Conservation (phyloP, 352 stramenopile genomes). For the Phytophthora constricta region DNA sequence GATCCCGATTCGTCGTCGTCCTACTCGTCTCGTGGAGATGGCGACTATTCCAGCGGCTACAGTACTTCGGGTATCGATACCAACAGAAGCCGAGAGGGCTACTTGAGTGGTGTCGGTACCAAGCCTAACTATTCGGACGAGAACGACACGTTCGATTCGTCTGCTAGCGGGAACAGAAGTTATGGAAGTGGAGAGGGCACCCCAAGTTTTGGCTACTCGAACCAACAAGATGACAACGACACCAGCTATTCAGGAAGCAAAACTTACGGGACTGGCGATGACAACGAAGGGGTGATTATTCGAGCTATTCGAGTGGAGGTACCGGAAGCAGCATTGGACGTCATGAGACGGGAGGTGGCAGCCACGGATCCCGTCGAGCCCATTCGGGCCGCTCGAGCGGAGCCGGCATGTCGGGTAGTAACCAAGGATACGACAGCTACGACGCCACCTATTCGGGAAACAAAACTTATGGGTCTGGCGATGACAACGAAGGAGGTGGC, state of each 20-base stretch:
- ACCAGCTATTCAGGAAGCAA: slow-evolving; percentile 20
- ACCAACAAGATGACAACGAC: slow-evolving; percentile 9
- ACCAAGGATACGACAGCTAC: background rate
- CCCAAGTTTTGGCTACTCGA: slow-evolving; percentile 9
- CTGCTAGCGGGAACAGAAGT: background rate
- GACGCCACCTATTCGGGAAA: too few relatives aligned
- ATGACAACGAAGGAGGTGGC: slow-evolving; percentile 2
- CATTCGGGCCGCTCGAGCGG: slow-evolving; percentile 14
- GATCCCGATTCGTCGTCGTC: slow-evolving; percentile 18
- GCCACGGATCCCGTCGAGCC: slow-evolving; percentile 13
- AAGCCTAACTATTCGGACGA: slow-evolving; percentile 9
- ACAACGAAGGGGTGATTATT: slow-evolving; percentile 18
- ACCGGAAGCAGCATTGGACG: slow-evolving; percentile 3
- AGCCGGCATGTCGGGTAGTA: slow-evolving; percentile 13
- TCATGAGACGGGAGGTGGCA: slow-evolving; percentile 11
- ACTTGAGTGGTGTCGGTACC: slow-evolving; percentile 8
- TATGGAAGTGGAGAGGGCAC: slow-evolving; percentile 2
- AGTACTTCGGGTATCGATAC: slow-evolving; percentile 8
- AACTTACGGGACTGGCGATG: background rate
- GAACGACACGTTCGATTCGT: slow-evolving; percentile 3
- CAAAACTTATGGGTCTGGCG: background rate
- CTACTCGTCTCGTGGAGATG: slow-evolving; percentile 26
- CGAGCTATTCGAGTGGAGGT: slow-evolving; percentile 18
- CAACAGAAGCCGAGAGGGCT: slow-evolving; percentile 25
- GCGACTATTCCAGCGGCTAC: slow-evolving; percentile 24